Base-by-base conservation (phyloP, 495 filamentous ascomycete species). In the Penicillium soppii region DNA sequence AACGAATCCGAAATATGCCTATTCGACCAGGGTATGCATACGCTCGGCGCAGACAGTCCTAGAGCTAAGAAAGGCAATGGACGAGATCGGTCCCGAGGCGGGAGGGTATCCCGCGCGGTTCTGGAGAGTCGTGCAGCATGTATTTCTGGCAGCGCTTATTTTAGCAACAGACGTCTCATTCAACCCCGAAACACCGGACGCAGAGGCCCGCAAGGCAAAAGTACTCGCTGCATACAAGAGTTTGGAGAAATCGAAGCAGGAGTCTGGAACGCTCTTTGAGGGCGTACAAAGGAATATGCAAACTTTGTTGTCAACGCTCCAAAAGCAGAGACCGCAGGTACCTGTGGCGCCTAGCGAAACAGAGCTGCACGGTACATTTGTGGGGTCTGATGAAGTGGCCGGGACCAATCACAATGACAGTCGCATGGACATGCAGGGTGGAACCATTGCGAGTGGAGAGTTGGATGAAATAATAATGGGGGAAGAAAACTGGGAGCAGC, bases 141-240 rank as follows among this genome's bases (percentile, higher is more conserved):
- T 67, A 7, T 63, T 63, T 40, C 50, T 62, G 22, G 66, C 63
- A 10, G 66, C 66, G 13, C 33, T 69, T 16, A 59, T 62, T 8
- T 44, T 69, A 6, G 66, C 63, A 15, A 60, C 61, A 21, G 61
- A 69, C 16, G 61, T 65, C 2, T 65, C 63, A 3, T 59, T 69
- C 21, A 56, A 66, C 13, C 61, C 60, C 1, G 15, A 39, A 7
- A 55, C 62, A 16, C 60, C 56, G 13, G 59, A 62, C 7, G 60
- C 59, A 1, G 55, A 57, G 10, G 26, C 50, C 30, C 53, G 54
- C 2, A 63, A 65, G 36, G 36, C 56, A 1, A 58, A 63, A 30
- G 61, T 68, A 1, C 30, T 66, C n/a, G 52, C 54, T 7, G 61
- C 58, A 1, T 63, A 59, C 42, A 33, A 54, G 42, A 60, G 47